A percentile compares a stretch with the other conserved stretches of the same genome.
phyloP scores from a whole-genome alignment of 768 basidiomycete species.

The Wakefieldia striispora region DNA sequence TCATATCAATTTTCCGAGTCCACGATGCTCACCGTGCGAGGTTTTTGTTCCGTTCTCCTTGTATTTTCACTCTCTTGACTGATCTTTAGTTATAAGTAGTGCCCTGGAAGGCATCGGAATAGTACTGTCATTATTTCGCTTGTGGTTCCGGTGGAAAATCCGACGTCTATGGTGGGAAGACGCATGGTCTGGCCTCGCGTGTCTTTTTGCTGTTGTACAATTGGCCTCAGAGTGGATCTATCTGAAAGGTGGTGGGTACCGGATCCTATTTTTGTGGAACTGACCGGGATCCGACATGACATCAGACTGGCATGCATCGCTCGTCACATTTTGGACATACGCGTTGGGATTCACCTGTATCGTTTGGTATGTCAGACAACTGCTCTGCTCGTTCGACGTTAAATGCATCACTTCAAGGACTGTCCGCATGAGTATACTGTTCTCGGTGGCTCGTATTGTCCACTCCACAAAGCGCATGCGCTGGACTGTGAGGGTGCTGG shows the following conservation, averaged over 20 bases:
- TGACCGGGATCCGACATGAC: background rate
- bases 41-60: conserved; percentile 1
- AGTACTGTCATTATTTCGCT: conserved; percentile 15
- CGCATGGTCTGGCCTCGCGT: conserved; percentile 12
- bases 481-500: conserved; percentile 8
- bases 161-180: conserved; percentile 26
- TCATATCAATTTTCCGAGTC: conserved; percentile 14
- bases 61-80: background rate
- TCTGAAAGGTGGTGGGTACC: conserved; percentile 17
- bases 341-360: background rate
- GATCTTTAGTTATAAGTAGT: conserved; percentile 3
- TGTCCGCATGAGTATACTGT: conserved; percentile 21
- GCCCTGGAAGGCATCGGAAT: conserved; percentile 13
- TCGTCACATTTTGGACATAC: conserved; percentile 17
- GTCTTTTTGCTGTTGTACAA: conserved; percentile 1
- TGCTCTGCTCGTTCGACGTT: background rate
- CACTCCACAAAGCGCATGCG: conserved; percentile 9
- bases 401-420: conserved; percentile 8
- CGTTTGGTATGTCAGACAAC: conserved; percentile 15
- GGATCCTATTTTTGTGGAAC: background rate
- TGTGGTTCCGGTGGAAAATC: conserved; percentile 16
- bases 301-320: conserved; percentile 4
- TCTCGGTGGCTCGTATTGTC: conserved; percentile 21
- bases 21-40: conserved; percentile 13
- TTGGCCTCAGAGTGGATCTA: conserved; percentile 13